Percentiles rank a stretch among this genome's conserved stretches.
Evolutionary conservation across 148 eudicot species (phyloP).

Genomic region (Fagopyrum homotropicum): DNA sequence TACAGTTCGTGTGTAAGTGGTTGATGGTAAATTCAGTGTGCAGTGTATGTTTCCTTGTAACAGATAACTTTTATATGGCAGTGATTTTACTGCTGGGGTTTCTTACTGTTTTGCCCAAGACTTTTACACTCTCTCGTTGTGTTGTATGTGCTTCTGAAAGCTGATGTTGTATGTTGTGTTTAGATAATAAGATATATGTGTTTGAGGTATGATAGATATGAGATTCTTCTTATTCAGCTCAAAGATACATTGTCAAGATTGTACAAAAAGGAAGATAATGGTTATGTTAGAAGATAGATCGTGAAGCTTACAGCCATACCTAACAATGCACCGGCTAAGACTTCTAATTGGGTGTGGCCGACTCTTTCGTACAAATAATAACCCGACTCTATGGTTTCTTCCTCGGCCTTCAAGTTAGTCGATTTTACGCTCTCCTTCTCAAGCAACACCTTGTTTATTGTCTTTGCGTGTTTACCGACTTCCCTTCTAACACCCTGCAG

Average conservation of each 20-base stretch:
- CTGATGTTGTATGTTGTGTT: background rate
- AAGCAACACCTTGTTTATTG: too few relatives aligned
- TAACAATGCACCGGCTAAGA: constrained; percentile 74
- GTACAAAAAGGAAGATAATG: background rate
- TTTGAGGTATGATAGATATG: background rate
- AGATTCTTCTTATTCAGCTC: background rate
- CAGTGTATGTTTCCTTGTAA: too few relatives aligned
- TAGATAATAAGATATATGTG: background rate
- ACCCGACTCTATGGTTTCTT: background rate
- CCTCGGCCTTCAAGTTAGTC: constrained; percentile 13
- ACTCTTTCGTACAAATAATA: constrained; percentile 38
- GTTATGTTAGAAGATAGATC: constrained; percentile 23
- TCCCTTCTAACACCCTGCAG: constrained; percentile 90
- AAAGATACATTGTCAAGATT: too few relatives aligned
- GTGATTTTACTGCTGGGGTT: too few relatives aligned
- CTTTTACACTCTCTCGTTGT: background rate
- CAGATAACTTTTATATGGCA: too few relatives aligned
- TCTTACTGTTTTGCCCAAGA: background rate
- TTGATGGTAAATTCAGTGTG: too few relatives aligned
- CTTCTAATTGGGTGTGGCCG: constrained; percentile 83
- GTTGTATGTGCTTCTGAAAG: background rate
- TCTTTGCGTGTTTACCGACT: constrained; percentile 41
- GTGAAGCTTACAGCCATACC: constrained; percentile 65
- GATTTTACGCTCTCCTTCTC: background rate
- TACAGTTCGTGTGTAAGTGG: too few relatives aligned